A percentile compares a stretch with the other conserved stretches of the same genome.
Conservation (phyloP, 768 basidiomycete genomes). For the Hericium alpestre region DNA sequence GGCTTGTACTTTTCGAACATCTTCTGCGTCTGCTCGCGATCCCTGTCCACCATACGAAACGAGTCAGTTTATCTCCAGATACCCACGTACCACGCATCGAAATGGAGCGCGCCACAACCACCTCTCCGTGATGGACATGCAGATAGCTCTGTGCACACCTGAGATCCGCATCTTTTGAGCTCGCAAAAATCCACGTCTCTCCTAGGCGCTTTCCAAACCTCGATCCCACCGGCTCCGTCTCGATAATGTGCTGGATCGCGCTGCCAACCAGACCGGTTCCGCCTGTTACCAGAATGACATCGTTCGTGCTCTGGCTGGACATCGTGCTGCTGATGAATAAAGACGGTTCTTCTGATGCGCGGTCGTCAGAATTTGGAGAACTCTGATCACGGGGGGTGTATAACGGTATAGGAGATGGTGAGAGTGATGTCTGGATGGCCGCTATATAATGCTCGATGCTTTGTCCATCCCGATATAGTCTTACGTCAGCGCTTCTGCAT, state of each 20-base stretch:
- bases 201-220: slow-evolving; percentile 65
- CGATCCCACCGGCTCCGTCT: slow-evolving; percentile 70
- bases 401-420: no score
- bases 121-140: background rate
- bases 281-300: slow-evolving; percentile 70
- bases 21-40: slow-evolving; percentile 54
- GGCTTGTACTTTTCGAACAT: slow-evolving; percentile 89
- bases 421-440: no score
- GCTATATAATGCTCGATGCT: no score
- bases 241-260: slow-evolving; percentile 73
- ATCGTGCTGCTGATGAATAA: background rate
- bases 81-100: background rate
- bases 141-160: slow-evolving; percentile 36
- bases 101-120: background rate
- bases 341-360: no score
- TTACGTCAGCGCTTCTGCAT: no score
- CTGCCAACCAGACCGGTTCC: slow-evolving; percentile 79
- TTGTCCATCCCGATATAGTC: no score
- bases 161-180: slow-evolving; percentile 74
- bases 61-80: background rate
- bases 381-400: no score
- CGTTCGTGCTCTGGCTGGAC: background rate
- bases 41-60: slow-evolving; percentile 30
- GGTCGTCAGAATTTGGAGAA: no score
- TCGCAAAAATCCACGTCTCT: slow-evolving; percentile 82